Evolutionary conservation across 306 rosid genomes (phyloP).

Genomic region (Vigna mungo): DNA sequence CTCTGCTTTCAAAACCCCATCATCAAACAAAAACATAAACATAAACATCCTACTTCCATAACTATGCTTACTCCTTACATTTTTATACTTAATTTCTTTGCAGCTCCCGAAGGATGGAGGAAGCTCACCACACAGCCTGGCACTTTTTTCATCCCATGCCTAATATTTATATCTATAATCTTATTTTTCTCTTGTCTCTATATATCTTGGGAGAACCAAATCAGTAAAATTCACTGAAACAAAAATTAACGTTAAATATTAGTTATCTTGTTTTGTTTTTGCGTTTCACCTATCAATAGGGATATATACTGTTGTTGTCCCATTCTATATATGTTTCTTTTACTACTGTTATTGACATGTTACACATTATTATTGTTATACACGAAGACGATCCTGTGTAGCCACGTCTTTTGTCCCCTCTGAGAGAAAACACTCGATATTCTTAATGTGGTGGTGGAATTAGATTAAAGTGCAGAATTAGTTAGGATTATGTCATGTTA

Average conservation of each 20-base stretch:
- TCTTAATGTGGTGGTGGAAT: neutral
- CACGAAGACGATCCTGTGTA: neutral
- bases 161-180: too few relatives aligned
- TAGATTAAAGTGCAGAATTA: neutral
- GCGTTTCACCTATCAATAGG: neutral
- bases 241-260: too few relatives aligned
- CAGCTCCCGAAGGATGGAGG: constrained; percentile 38
- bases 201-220: too few relatives aligned
- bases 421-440: neutral
- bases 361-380: neutral
- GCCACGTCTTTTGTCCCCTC: neutral
- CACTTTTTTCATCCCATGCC: constrained; percentile 4
- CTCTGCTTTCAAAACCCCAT: constrained; percentile 38
- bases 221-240: too few relatives aligned
- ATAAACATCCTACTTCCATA: neutral
- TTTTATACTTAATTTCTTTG: neutral
- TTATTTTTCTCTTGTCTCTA: too few relatives aligned
- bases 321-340: neutral
- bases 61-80: neutral
- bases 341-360: neutral
- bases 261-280: too few relatives aligned
- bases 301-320: constrained; percentile 18
- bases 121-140: constrained; percentile 48
- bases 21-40: neutral
- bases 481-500: neutral